Evolutionary conservation across 2,329 filamentous ascomycete genomes (phyloP).

Genomic region (Madurella fahalii): DNA sequence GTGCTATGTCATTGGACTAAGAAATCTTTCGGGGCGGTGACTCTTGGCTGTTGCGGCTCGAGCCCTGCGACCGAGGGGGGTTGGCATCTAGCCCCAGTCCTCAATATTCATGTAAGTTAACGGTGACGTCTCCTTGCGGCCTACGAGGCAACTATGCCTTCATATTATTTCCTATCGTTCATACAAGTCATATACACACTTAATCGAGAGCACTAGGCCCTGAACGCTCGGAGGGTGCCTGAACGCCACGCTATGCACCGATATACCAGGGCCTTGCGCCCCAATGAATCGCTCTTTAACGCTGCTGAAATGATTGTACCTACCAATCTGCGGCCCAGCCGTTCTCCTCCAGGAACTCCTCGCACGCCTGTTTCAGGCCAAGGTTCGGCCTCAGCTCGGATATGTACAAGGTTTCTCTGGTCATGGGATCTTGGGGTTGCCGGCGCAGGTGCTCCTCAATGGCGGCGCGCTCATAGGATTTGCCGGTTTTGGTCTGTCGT

Average conservation of each 20-base stretch:
- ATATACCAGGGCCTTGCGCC: neutral
- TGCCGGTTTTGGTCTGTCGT: slow-evolving; percentile 70
- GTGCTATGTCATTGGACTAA: too few relatives aligned
- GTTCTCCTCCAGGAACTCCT: slow-evolving; percentile 79
- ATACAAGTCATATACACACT: too few relatives aligned
- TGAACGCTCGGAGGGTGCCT: neutral
- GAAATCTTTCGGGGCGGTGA: too few relatives aligned
- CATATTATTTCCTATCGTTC: too few relatives aligned
- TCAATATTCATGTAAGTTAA: too few relatives aligned
- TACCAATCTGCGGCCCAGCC: slow-evolving; percentile 93
- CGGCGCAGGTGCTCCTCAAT: slow-evolving; percentile 82
- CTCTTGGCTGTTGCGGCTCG: too few relatives aligned
- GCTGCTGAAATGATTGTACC: neutral
- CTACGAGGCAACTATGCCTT: too few relatives aligned
- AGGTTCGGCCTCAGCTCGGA: slow-evolving; percentile 77
- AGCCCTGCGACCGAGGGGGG: too few relatives aligned
- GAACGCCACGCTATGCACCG: neutral
- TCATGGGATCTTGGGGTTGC: slow-evolving; percentile 74
- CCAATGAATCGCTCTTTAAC: neutral
- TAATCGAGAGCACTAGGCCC: too few relatives aligned
- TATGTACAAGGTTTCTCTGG: slow-evolving; percentile 65
- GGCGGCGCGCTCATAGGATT: slow-evolving; percentile 82
- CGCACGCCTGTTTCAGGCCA: slow-evolving; percentile 73
- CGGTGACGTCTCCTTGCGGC: too few relatives aligned
- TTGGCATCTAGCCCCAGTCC: too few relatives aligned